These are phyloP conservation scores for Coffea canephora DNA, from an alignment of 257 asterid species.

Conservation along the genomic window DNA sequence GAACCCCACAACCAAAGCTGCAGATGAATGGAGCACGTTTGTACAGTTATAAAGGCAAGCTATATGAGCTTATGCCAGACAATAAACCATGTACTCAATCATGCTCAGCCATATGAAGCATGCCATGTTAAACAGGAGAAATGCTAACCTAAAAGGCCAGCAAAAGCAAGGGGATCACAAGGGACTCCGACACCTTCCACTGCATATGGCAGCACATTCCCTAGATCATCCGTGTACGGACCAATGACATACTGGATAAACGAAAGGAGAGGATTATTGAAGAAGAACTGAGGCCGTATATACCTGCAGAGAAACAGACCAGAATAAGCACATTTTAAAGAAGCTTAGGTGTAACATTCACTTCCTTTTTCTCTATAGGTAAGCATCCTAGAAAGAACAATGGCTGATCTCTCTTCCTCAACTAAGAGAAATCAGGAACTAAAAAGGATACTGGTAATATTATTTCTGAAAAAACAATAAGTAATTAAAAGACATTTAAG, in stretches of 20 bases:
- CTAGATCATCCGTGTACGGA: conserved; percentile 86
- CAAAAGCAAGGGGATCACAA: conserved; percentile 95
- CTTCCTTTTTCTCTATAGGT: background rate
- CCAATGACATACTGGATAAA: conserved; percentile 83
- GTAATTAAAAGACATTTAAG: background rate
- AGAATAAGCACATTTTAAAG: background rate
- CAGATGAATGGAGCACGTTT: background rate
- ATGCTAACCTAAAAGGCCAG: conserved; percentile 76
- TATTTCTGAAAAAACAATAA: background rate
- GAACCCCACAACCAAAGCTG: background rate
- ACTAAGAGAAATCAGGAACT: background rate
- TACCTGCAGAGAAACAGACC: conserved; percentile 48
- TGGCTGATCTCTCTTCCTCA: background rate
- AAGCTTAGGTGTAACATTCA: background rate
- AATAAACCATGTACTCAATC: background rate
- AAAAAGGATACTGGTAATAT: background rate
- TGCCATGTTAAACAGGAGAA: background rate
- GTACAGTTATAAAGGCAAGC: background rate
- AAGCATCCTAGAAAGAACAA: background rate
- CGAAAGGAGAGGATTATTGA: conserved; percentile 83
- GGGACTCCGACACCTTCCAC: conserved; percentile 97
- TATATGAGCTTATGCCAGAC: background rate
- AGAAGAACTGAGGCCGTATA: conserved; percentile 89
- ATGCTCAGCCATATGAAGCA: background rate
- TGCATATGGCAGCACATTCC: conserved; percentile 85